Conservation (phyloP, 2,329 filamentous ascomycete species). For the Cordyceps cicadae region DNA sequence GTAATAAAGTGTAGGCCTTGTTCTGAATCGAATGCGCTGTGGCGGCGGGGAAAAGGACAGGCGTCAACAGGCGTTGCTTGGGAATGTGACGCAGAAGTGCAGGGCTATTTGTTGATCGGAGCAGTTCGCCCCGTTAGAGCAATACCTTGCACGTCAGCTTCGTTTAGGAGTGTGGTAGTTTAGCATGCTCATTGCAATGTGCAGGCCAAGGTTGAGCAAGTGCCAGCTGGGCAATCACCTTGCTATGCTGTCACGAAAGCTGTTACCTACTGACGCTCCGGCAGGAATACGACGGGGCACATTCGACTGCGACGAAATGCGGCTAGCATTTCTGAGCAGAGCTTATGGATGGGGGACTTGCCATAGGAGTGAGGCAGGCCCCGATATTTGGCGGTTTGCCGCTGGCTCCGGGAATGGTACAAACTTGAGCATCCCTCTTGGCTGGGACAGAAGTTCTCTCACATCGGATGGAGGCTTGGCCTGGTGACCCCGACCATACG, state of each 20-base stretch:
- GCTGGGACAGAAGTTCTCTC: neutral
- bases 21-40: no score
- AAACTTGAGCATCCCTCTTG: neutral
- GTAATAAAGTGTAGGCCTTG: no score
- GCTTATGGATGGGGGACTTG: no score
- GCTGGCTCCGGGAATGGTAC: neutral
- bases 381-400: neutral
- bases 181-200: neutral
- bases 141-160: neutral
- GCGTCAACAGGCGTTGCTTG: no score
- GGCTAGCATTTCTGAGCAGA: no score
- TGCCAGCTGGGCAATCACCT: no score
- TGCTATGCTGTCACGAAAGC: neutral
- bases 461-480: neutral
- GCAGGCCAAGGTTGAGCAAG: neutral
- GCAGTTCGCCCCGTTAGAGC: no score
- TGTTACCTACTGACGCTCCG: neutral
- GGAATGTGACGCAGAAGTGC: no score
- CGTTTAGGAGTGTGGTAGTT: neutral
- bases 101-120: no score
- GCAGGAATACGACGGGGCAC: neutral
- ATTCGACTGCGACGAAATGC: neutral
- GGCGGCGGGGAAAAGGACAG: no score
- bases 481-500: no score
- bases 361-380: neutral